Evolutionary conservation across 495 filamentous ascomycete genomes (phyloP), one percentile per base, ranked within the genome.

Genomic region (Lasiosphaeria miniovina): DNA sequence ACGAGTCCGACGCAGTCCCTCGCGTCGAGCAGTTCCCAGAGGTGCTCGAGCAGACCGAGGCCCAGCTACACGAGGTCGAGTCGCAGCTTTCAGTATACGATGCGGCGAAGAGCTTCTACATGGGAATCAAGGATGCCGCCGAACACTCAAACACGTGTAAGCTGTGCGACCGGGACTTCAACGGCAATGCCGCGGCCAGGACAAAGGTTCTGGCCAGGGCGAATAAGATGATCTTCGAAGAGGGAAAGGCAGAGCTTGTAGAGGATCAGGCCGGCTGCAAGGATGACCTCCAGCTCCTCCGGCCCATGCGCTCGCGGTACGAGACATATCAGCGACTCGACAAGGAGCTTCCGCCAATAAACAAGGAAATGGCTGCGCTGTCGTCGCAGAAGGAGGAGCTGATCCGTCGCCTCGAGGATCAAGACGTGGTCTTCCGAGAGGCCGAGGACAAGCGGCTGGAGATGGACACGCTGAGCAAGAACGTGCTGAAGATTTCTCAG

Each of bases 401-500:
- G 49, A 73, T 92, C 52, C 78, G 77, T 36, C 78, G 85, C 49
- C 74, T 94, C 7, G 91, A 97, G 64, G 77, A 85, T 31, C 83
- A 91, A 61, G 93, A 96, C 65, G 81, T 77, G 10, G 68, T 77
- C 40, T 86, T 96, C 63, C 80, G 79, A 52, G 81, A 89, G 52
- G 83, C 76, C 32, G 76, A 82, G 49, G 82, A 88, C 33, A 83
- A 80, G 48, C 90, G 85, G 68, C 80, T 83, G 60, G 91, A 96
- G 50, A 77, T 90, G 9, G 91, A 96, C 63, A 77, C 83, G 17
- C 79, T 97, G 45, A 79, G 78, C 52, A 90, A 88, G 63, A 89
- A 88, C 2, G 88, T 96, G 3, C 78, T 80, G 54, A 89, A 84
- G 61, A 96, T 98, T 61, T 76, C 82, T 31, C 86, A 88, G 70